Evolutionary conservation across 2,329 filamentous ascomycete genomes (phyloP).

Genomic region (Cytospora chrysosperma): DNA sequence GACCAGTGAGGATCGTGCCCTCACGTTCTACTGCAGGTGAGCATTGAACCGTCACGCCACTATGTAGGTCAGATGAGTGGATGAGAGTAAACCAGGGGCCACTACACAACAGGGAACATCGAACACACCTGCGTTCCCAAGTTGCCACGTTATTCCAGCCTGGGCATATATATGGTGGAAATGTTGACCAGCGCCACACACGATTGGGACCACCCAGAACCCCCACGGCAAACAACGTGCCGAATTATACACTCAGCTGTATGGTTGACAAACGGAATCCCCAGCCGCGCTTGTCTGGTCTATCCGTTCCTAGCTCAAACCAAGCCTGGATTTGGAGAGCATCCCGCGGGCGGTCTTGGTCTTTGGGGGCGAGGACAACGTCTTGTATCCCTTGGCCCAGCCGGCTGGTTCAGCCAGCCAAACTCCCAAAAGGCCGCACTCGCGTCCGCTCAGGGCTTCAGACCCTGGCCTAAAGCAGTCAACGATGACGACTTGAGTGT

Average conservation of each 20-base stretch:
- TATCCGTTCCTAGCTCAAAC: constrained; percentile 19
- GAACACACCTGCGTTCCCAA: neutral
- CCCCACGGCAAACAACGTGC: constrained; percentile 18
- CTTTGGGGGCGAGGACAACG: neutral
- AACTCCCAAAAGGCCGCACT: neutral
- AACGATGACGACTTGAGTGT: constrained; percentile 9
- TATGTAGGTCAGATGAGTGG: constrained; percentile 15
- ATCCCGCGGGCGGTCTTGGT: constrained; percentile 2
- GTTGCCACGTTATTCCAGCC: neutral
- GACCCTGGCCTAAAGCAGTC: constrained; percentile 11
- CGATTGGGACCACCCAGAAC: constrained; percentile 1
- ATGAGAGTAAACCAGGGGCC: neutral
- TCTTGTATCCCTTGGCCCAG: constrained; percentile 9
- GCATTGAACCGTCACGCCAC: constrained; percentile 6
- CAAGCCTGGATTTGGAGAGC: neutral
- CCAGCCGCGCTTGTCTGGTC: constrained; percentile 18
- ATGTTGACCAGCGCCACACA: constrained; percentile 2
- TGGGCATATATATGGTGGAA: neutral
- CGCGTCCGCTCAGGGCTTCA: constrained; percentile 2
- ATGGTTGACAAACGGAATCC: neutral
- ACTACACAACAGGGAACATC: neutral
- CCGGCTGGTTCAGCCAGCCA: constrained; percentile 7
- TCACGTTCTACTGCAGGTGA: constrained; percentile 3
- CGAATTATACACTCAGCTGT: constrained; percentile 8
- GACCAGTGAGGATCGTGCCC: constrained; percentile 16